These are phyloP conservation scores for Populus hybrid DNA, from an alignment of 441 rosid genomes.

Conservation along the genomic window DNA sequence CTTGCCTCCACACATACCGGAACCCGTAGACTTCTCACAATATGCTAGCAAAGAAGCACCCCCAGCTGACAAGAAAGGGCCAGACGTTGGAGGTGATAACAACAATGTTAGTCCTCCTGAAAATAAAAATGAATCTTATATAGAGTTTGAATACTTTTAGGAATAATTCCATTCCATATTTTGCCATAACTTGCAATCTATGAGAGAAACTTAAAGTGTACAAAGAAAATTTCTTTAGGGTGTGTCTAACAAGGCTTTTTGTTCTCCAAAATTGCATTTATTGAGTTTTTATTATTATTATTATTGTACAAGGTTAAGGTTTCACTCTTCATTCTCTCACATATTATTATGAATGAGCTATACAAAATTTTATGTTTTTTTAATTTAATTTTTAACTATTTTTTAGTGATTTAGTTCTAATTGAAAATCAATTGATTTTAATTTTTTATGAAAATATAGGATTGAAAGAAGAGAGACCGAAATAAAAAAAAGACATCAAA, in stretches of 20 bases:
- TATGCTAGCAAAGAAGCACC: constrained; percentile 52
- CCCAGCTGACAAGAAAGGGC: constrained; percentile 28
- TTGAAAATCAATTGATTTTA: too few species aligned
- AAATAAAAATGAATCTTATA: constrained; percentile 43
- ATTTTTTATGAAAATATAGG: too few species aligned
- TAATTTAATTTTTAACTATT: too few species aligned
- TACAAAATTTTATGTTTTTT: too few species aligned
- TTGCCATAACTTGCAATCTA: not conserved
- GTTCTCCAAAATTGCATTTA: not conserved
- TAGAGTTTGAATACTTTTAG: constrained; percentile 85
- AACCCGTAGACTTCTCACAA: constrained; percentile 60
- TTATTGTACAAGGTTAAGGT: too few species aligned
- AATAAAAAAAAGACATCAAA: too few species aligned
- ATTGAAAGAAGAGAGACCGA: too few species aligned
- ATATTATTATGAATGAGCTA: too few species aligned
- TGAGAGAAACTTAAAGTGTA: not conserved
- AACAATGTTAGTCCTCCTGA: constrained; percentile 19
- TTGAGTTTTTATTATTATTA: too few species aligned
- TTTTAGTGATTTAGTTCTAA: too few species aligned
- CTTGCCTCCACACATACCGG: constrained; percentile 76
- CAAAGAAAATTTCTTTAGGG: not conserved
- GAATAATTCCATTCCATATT: not conserved
- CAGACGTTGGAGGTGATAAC: constrained; percentile 25
- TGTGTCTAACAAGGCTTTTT: not conserved
- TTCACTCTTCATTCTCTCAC: too few species aligned